Percentiles rank a stretch among this genome's conserved stretches.
phyloP scores from a whole-genome alignment of 2,329 filamentous ascomycete species.

The Penicillium hordei region DNA sequence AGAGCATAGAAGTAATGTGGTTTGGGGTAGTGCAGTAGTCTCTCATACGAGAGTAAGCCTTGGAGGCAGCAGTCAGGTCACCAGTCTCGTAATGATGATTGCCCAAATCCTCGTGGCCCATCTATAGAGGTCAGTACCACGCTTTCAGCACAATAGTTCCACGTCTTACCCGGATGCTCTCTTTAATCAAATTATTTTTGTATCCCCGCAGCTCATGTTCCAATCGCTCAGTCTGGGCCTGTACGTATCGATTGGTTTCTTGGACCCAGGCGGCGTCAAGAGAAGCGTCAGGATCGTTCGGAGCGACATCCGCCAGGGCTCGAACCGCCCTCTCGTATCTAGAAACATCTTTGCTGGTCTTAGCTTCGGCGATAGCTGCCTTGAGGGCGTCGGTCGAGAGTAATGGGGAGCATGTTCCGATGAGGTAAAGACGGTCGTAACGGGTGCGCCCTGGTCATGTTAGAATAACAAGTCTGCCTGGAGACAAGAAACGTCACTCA shows the following conservation, averaged over 20 bases:
- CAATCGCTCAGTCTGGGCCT: slow-evolving; percentile 69
- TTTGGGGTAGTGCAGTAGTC: slow-evolving; percentile 81
- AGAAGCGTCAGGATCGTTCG: slow-evolving; percentile 65
- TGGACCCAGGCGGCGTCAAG: slow-evolving; percentile 76
- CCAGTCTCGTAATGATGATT: slow-evolving; percentile 78
- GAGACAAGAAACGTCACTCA: slow-evolving; percentile 34
- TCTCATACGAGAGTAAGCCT: slow-evolving; percentile 82
- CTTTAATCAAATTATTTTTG: slow-evolving; percentile 95
- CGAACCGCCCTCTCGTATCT: slow-evolving; percentile 70
- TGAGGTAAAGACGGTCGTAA: slow-evolving; percentile 75
- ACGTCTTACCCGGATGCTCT: slow-evolving; percentile 77
- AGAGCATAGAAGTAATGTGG: slow-evolving; percentile 79
- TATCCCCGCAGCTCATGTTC: slow-evolving; percentile 86
- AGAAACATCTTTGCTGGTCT: slow-evolving; percentile 69
- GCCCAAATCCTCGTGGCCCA: slow-evolving; percentile 91
- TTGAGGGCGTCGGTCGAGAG: slow-evolving; percentile 79
- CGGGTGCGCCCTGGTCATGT: slow-evolving; percentile 67
- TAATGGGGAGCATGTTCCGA: slow-evolving; percentile 74
- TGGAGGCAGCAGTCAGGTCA: slow-evolving; percentile 68
- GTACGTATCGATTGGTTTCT: slow-evolving; percentile 64
- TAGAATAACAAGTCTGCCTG: not conserved
- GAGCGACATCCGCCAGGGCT: slow-evolving; percentile 62
- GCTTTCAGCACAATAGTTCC: not conserved
- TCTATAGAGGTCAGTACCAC: slow-evolving; percentile 53
- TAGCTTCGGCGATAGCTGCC: slow-evolving; percentile 72